Evolutionary conservation across 2,329 filamentous ascomycete genomes (phyloP).

Genomic region (Lojkania enalia): DNA sequence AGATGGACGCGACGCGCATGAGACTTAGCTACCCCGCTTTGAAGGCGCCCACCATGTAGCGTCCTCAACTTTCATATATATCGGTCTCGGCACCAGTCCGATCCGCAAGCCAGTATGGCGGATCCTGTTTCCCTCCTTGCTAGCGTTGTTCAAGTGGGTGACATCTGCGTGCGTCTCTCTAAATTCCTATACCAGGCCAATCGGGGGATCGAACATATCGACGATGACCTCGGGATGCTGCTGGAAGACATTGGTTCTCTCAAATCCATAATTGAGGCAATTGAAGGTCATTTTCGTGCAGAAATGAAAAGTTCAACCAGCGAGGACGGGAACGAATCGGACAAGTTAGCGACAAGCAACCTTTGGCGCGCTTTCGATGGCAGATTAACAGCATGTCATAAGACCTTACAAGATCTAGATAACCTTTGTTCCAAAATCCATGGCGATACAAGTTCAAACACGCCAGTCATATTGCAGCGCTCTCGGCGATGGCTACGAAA

Average conservation of each 20-base stretch:
- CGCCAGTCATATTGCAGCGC: background rate
- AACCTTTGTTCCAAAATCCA: background rate
- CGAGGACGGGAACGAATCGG: background rate
- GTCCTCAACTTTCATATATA: too few species aligned
- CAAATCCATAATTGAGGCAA: background rate
- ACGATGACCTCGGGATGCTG: slow-evolving; percentile 17
- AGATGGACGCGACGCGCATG: too few species aligned
- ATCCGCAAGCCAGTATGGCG: slow-evolving; percentile 8
- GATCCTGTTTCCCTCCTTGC: slow-evolving; percentile 22
- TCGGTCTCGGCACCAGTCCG: background rate
- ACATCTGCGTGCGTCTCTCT: slow-evolving; percentile 16
- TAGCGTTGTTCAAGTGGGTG: slow-evolving; percentile 12
- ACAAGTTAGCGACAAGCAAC: background rate
- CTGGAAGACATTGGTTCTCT: slow-evolving; percentile 17
- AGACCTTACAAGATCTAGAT: background rate
- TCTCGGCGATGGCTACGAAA: background rate
- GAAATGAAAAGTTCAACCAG: background rate
- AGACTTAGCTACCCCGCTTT: too few species aligned
- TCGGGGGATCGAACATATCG: slow-evolving; percentile 1
- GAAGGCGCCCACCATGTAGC: too few species aligned
- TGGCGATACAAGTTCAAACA: background rate
- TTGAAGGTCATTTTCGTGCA: background rate
- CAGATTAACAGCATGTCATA: background rate
- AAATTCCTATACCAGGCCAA: slow-evolving; percentile 10
- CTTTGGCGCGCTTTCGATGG: background rate